Evolutionary conservation across 352 stramenopile genomes (phyloP).

Genomic region (Pythium aphanidermatum): DNA sequence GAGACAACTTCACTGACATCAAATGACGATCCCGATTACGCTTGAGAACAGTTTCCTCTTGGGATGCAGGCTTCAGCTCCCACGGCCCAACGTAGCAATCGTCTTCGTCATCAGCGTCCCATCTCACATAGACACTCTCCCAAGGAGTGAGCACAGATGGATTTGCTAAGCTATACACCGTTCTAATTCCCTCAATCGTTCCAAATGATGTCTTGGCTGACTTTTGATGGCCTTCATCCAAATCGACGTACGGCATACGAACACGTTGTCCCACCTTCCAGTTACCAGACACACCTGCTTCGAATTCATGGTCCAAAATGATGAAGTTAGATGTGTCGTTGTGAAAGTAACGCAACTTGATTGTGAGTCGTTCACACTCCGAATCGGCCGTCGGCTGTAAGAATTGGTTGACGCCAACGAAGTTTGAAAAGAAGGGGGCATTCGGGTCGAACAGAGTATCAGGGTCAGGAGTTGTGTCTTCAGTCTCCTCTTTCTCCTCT

Average conservation of each 20-base stretch:
- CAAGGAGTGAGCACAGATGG: constrained; percentile 41
- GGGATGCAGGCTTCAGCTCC: constrained; percentile 57
- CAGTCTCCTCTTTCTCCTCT: constrained; percentile 23
- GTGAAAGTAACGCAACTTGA: constrained; percentile 69
- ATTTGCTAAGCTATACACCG: constrained; percentile 10
- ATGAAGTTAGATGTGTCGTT: constrained; percentile 83
- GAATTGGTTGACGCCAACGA: constrained; percentile 56
- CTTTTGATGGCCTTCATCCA: constrained; percentile 59
- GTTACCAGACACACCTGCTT: constrained; percentile 62
- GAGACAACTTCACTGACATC: constrained; percentile 32
- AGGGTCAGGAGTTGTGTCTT: constrained; percentile 11
- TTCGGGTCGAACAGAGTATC: constrained; percentile 22
- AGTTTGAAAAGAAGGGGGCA: constrained; percentile 45
- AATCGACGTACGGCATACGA: constrained; percentile 62
- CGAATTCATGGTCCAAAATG: constrained; percentile 76
- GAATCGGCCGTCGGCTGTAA: constrained; percentile 31
- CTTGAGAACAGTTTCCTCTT: constrained; percentile 34
- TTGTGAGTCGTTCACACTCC: constrained; percentile 38
- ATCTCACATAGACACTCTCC: constrained; percentile 70
- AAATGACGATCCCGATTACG: constrained; percentile 29
- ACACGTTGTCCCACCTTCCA: constrained; percentile 72
- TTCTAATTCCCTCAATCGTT: constrained; percentile 37
- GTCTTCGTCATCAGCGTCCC: constrained; percentile 65
- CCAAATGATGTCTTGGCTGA: constrained; percentile 56
- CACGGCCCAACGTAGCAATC: constrained; percentile 67